These are phyloP conservation scores for Chaetomium sp. DNA, from an alignment of 2,329 filamentous ascomycete species.

Conservation along the genomic window DNA sequence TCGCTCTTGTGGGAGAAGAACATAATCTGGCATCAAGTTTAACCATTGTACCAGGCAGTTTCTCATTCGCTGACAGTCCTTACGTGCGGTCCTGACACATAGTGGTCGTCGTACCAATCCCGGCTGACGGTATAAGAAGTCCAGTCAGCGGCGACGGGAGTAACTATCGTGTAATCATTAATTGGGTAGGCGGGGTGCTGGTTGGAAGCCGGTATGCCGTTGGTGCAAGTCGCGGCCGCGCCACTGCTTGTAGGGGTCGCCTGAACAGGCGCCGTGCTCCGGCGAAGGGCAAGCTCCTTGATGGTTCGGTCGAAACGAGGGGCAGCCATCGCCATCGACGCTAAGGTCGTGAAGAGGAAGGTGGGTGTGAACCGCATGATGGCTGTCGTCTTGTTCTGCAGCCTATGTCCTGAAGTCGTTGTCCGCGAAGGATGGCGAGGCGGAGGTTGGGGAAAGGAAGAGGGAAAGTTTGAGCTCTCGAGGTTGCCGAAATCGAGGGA, in stretches of 20 bases:
- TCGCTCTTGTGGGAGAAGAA: slow-evolving; percentile 14
- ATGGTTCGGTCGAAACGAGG: neutral
- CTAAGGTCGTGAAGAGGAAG: slow-evolving; percentile 3
- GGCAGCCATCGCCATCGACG: neutral
- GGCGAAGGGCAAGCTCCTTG: neutral
- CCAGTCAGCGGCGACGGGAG: slow-evolving; percentile 7
- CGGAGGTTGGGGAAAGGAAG: too few species aligned
- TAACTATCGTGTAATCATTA: slow-evolving; percentile 18
- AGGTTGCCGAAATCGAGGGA: too few species aligned
- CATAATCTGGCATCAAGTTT: slow-evolving; percentile 14
- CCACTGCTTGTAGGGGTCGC: slow-evolving; percentile 1
- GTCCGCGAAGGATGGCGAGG: too few species aligned
- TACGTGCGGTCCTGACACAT: slow-evolving; percentile 23
- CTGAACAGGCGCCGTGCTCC: neutral
- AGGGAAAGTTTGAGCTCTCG: too few species aligned
- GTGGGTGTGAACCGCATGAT: neutral
- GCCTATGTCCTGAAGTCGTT: too few species aligned
- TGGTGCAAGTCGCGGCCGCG: slow-evolving; percentile 13
- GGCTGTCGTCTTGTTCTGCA: slow-evolving; percentile 1
- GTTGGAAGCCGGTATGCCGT: slow-evolving; percentile 15
- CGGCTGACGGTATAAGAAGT: slow-evolving; percentile 15
- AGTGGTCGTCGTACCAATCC: slow-evolving; percentile 19
- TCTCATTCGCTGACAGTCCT: slow-evolving; percentile 1
- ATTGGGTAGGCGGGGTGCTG: slow-evolving; percentile 15
- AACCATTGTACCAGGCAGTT: neutral